Percentiles rank a stretch among this genome's conserved stretches.
These are phyloP conservation scores for Mycena floridula DNA, from an alignment of 768 basidiomycete species.

Conservation along the genomic window DNA sequence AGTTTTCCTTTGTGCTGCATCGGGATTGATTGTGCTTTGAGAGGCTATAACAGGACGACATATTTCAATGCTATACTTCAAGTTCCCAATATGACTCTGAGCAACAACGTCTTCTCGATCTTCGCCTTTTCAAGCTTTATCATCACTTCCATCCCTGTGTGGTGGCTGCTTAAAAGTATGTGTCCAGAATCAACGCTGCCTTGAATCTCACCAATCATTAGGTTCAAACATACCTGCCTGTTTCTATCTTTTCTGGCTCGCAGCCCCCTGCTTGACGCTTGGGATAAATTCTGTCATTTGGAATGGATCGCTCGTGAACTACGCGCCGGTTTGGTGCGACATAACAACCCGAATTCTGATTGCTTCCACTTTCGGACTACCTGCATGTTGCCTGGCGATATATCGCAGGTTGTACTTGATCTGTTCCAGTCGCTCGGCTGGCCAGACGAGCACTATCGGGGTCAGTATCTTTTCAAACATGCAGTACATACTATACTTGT, in stretches of 20 bases:
- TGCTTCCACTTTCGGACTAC: constrained; percentile 39
- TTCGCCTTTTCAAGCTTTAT: too few relatives aligned
- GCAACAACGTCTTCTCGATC: too few relatives aligned
- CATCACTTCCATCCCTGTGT: too few relatives aligned
- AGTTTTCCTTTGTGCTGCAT: too few relatives aligned
- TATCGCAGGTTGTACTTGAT: constrained; percentile 62
- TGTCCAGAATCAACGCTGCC: too few relatives aligned
- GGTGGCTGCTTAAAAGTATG: too few relatives aligned
- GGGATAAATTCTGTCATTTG: constrained; percentile 53
- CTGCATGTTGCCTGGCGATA: constrained; percentile 50
- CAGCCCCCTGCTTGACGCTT: constrained; percentile 35
- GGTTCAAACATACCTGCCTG: constrained; percentile 53
- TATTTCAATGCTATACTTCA: too few relatives aligned
- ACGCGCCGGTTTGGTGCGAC: constrained; percentile 43
- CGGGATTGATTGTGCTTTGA: too few relatives aligned
- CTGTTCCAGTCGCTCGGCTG: constrained; percentile 15
- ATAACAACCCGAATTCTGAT: constrained; percentile 45
- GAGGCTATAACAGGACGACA: too few relatives aligned
- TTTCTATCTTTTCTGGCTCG: constrained; percentile 51
- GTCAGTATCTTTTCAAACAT: background rate
- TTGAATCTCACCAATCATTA: too few relatives aligned
- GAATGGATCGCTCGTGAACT: constrained; percentile 37
- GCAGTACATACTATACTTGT: constrained; percentile 40
- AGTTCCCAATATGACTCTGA: too few relatives aligned
- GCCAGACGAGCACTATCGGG: background rate